These are phyloP conservation scores for Hanseniaspora mollemarum DNA, from an alignment of 805 yeast species.

Conservation along the genomic window DNA sequence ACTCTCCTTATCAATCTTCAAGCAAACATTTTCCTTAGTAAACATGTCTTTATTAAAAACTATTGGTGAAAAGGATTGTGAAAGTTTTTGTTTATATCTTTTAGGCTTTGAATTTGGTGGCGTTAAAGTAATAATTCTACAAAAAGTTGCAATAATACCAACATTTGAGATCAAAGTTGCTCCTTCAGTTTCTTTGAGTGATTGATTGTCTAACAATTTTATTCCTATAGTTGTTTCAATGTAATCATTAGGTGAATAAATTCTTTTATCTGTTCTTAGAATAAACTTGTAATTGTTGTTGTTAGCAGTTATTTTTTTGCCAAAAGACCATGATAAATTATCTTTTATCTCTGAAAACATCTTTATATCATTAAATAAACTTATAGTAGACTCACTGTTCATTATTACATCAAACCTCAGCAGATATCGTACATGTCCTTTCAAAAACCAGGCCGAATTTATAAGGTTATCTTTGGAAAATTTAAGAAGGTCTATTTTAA, in stretches of 20 bases:
- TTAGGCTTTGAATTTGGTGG: background rate
- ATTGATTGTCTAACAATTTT: background rate
- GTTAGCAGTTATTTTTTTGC: background rate
- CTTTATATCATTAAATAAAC: background rate
- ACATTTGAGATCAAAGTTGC: slow-evolving; percentile 1
- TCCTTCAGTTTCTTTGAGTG: background rate
- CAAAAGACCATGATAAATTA: background rate
- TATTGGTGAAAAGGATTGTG: slow-evolving; percentile 8
- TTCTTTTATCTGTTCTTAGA: background rate
- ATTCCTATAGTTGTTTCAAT: background rate
- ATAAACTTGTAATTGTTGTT: background rate
- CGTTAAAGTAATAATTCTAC: slow-evolving; percentile 1
- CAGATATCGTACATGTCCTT: slow-evolving; percentile 1
- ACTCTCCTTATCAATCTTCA: background rate
- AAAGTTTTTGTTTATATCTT: slow-evolving; percentile 4
- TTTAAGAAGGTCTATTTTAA: slow-evolving; percentile 43
- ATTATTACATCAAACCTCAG: background rate
- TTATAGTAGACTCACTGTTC: background rate
- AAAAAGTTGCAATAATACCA: slow-evolving; percentile 5
- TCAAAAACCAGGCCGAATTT: slow-evolving; percentile 4
- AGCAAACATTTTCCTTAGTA: background rate
- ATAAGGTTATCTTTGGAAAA: background rate
- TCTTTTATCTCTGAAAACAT: background rate
- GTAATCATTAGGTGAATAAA: background rate
- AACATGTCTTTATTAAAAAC: slow-evolving; percentile 8